These are phyloP conservation scores for Pseudocercospora eumusae DNA, from an alignment of 2,329 filamentous ascomycete species.

Conservation along the genomic window DNA sequence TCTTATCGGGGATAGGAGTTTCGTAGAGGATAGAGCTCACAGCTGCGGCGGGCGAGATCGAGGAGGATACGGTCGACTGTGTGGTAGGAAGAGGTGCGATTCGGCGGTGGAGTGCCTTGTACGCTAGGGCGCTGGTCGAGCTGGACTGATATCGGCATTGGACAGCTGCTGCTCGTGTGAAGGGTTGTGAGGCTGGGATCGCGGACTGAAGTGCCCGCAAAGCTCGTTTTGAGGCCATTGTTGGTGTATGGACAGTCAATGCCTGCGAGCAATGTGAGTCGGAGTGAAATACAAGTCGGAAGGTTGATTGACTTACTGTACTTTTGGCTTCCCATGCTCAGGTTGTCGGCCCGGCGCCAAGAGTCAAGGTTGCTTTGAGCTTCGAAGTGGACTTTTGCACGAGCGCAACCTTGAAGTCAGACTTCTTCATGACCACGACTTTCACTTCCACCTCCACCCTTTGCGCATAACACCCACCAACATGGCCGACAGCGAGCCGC, in stretches of 20 bases:
- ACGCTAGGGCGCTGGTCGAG: constrained; percentile 82
- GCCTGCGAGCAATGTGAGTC: background rate
- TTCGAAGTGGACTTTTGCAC: constrained; percentile 1
- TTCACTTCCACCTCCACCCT: background rate
- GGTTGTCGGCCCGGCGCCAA: background rate
- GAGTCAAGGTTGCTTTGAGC: background rate
- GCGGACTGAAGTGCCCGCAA: constrained; percentile 30
- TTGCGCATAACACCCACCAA: constrained; percentile 8
- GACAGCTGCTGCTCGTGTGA: constrained; percentile 13
- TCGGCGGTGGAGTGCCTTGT: constrained; percentile 93
- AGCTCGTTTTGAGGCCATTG: constrained; percentile 42
- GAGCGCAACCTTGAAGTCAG: background rate
- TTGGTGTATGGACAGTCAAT: constrained; percentile 7
- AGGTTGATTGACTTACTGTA: background rate
- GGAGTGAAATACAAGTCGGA: background rate
- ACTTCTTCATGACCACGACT: background rate
- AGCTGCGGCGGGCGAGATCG: constrained; percentile 81
- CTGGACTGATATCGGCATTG: constrained; percentile 51
- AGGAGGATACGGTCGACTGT: constrained; percentile 51
- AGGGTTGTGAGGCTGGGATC: constrained; percentile 20
- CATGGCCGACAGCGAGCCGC: constrained; percentile 74
- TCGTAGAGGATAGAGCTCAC: constrained; percentile 99
- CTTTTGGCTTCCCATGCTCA: background rate
- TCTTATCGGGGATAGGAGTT: constrained; percentile 79
- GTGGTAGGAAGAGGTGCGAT: constrained; percentile 75